Evolutionary conservation across 805 yeast species (phyloP), one percentile per base, ranked within the genome.

Genomic region (Nakazawaea ambrosiae): DNA sequence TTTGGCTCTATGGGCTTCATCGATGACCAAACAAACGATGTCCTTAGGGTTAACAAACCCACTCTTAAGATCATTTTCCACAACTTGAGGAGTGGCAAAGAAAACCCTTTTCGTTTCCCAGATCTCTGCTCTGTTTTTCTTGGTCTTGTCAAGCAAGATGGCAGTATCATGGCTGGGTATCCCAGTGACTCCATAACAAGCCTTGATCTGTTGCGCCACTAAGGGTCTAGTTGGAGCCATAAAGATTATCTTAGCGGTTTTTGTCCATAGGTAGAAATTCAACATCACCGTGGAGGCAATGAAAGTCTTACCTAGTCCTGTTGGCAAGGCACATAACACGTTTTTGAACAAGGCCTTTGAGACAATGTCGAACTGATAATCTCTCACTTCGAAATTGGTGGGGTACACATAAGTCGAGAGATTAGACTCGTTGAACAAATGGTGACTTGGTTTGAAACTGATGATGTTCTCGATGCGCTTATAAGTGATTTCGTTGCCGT

Each of bases 151-250:
- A 29, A 89, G 58, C 40, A 89, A 59, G 33, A 89, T 83, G 0
- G 96, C 94, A 2, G 90, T 84, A 32, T 81, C 81, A 17, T 71
- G 63, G 34, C 78, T 63, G 1, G 94, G 81, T 16, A 94, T 75
- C 3, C 96, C 97, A 0, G 95, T 81, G 12, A 85, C 78, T 7
- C 86, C 81, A 39, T 87, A 69, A 53, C 96, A 92, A 1, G 97
- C 97, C 51, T 82, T 83, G 46, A 90, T 83, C 59, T 92, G 98
- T 60, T 92, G 99, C 1, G 96, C 89, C 5, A 92, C 97, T 38
- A 92, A 66, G 0, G 99, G 99, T 46, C 89, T 68, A 2, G 99
- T 92, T 0, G 99, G 99, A 0, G 99, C 98, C 81, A 90, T 80
- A 57, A 92, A 92, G 1, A 94, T 74, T 46, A 92, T 76, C 51